These are phyloP conservation scores for Suillus hirtellus DNA, from an alignment of 768 basidiomycete species.

Conservation along the genomic window DNA sequence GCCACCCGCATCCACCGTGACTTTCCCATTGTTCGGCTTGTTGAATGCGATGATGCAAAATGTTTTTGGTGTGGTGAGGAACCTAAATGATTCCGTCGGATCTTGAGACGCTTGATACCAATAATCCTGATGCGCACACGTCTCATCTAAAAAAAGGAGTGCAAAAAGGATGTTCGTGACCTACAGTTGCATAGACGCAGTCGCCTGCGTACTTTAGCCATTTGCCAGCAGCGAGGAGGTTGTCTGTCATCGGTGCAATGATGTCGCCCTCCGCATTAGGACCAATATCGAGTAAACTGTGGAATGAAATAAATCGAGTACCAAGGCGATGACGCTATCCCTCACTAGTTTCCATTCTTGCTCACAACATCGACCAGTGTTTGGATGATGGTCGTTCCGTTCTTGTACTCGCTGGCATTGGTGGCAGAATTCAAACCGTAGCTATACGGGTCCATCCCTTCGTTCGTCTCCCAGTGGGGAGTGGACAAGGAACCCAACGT, in stretches of 20 bases:
- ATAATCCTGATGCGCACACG: conserved; percentile 36
- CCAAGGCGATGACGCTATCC: not conserved
- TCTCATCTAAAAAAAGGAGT: conserved; percentile 4
- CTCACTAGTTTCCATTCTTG: conserved; percentile 64
- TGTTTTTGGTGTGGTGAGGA: conserved; percentile 49
- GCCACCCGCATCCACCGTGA: conserved; percentile 32
- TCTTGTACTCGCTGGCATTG: conserved; percentile 45
- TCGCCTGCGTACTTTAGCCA: conserved; percentile 53
- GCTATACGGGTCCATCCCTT: conserved; percentile 56
- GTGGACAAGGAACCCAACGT: conserved; percentile 48
- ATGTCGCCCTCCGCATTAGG: conserved; percentile 58
- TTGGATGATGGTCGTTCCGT: conserved; percentile 48
- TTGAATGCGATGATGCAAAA: conserved; percentile 52
- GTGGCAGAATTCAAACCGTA: conserved; percentile 51
- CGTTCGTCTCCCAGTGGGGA: conserved; percentile 56
- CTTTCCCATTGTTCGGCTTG: conserved; percentile 29
- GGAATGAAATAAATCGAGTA: not conserved
- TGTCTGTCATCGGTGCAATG: conserved; percentile 46
- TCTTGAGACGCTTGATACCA: conserved; percentile 50
- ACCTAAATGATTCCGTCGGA: conserved; percentile 37
- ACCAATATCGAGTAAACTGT: conserved; percentile 52
- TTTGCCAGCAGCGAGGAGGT: conserved; percentile 48
- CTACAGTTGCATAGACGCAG: conserved; percentile 54
- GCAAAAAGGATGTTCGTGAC: conserved; percentile 15
- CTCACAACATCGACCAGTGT: conserved; percentile 57